Percentiles rank a stretch among this genome's conserved stretches.
Evolutionary conservation across 257 asterid genomes (phyloP).

Genomic region (Solanum piurae): DNA sequence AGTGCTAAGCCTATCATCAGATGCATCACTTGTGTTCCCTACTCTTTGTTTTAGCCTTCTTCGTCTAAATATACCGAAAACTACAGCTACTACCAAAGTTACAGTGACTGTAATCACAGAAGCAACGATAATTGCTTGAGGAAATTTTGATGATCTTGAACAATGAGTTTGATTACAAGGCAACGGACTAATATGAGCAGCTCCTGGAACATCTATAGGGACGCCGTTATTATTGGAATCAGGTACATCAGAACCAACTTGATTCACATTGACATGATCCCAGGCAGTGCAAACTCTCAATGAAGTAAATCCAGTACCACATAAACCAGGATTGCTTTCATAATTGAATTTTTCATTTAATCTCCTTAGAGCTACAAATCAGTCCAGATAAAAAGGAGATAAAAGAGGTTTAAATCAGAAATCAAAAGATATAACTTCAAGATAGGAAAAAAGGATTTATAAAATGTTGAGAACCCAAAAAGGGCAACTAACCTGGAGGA

Average conservation of each 20-base stretch:
- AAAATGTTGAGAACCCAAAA: neutral
- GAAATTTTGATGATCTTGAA: conserved; percentile 47
- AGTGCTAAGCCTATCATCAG: conserved; percentile 35
- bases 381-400: neutral
- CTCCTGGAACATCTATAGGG: conserved; percentile 24
- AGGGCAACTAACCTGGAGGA: conserved; percentile 23
- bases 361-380: conserved; percentile 48
- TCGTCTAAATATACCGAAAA: conserved; percentile 19
- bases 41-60: conserved; percentile 62
- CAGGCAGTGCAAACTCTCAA: conserved; percentile 58
- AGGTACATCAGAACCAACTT: conserved; percentile 14
- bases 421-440: neutral
- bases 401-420: neutral
- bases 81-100: conserved; percentile 16
- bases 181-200: conserved; percentile 31
- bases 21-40: conserved; percentile 42
- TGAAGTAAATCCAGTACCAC: conserved; percentile 65
- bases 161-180: conserved; percentile 45
- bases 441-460: neutral
- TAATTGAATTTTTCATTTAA: conserved; percentile 40
- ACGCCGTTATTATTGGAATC: neutral
- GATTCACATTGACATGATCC: conserved; percentile 38
- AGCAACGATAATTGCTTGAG: conserved; percentile 33
- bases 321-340: conserved; percentile 61
- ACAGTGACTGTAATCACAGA: conserved; percentile 30